These are phyloP conservation scores for Micractinium conductrix DNA, from an alignment of 139 green algal genomes.

Conservation along the genomic window DNA sequence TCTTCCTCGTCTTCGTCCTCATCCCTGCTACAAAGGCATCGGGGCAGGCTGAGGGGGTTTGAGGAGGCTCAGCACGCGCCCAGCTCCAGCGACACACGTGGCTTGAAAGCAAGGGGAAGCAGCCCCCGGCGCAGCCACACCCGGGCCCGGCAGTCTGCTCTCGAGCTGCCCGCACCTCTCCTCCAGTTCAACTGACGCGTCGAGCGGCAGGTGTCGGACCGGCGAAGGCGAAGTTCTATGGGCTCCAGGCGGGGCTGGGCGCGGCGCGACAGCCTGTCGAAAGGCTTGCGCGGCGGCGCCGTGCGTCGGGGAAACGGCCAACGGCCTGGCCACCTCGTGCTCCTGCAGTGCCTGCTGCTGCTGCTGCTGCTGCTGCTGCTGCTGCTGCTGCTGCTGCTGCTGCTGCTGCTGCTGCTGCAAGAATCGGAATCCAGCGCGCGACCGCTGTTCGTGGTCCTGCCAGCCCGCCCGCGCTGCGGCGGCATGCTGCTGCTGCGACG, in stretches of 20 bases:
- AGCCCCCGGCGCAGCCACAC: too few species aligned
- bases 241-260: neutral
- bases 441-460: neutral
- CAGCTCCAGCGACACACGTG: neutral
- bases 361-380: neutral
- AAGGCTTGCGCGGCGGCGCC: too few species aligned
- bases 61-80: neutral
- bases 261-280: too few species aligned
- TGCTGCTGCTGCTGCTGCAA: constrained; percentile 13
- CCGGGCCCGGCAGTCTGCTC: too few species aligned
- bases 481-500: neutral
- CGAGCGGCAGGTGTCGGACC: neutral
- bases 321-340: too few species aligned
- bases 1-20: neutral
- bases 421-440: neutral
- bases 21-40: too few species aligned
- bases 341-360: neutral
- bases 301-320: too few species aligned
- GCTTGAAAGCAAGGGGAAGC: too few species aligned
- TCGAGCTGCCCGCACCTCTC: too few species aligned
- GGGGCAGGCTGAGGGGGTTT: too few species aligned
- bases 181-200: neutral
- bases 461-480: neutral
- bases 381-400: neutral
- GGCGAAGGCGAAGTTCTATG: neutral